phyloP scores from a whole-genome alignment of 306 rosid species.

The Benincasa hispida region DNA sequence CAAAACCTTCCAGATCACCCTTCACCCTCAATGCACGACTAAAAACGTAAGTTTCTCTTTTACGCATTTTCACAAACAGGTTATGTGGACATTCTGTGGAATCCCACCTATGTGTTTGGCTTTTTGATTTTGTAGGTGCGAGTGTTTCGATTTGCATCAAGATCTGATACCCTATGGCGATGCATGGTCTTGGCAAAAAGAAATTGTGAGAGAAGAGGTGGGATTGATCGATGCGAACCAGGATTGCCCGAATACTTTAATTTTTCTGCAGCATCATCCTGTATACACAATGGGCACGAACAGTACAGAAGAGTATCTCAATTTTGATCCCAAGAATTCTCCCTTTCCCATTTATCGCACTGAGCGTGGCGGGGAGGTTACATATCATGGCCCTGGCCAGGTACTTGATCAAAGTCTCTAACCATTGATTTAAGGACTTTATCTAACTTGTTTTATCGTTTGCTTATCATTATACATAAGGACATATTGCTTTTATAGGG shows the following conservation, averaged over 20 bases:
- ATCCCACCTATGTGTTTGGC: background rate
- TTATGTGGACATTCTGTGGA: background rate
- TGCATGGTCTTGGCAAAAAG: constrained; percentile 45
- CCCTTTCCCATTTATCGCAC: constrained; percentile 28
- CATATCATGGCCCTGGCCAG: constrained; percentile 49
- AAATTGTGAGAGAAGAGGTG: constrained; percentile 23
- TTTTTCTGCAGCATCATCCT: constrained; percentile 34
- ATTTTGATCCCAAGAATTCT: constrained; percentile 24
- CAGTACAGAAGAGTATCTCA: constrained; percentile 28
- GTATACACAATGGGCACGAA: constrained; percentile 34
- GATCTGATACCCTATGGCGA: constrained; percentile 40
- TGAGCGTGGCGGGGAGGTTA: constrained; percentile 44
- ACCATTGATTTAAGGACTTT: background rate
- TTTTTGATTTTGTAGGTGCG: constrained; percentile 37
- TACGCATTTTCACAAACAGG: constrained; percentile 5
- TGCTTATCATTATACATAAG: background rate
- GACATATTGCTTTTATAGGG: background rate
- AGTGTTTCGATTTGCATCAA: constrained; percentile 48
- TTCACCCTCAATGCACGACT: background rate
- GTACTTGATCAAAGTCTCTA: background rate
- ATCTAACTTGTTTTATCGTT: background rate
- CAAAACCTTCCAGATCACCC: constrained; percentile 5
- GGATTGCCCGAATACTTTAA: constrained; percentile 22
- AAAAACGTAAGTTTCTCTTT: constrained; percentile 24
- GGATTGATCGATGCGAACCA: constrained; percentile 17